phyloP scores from a whole-genome alignment of 2,329 filamentous ascomycete species.

The Ophiostoma ulmi region DNA sequence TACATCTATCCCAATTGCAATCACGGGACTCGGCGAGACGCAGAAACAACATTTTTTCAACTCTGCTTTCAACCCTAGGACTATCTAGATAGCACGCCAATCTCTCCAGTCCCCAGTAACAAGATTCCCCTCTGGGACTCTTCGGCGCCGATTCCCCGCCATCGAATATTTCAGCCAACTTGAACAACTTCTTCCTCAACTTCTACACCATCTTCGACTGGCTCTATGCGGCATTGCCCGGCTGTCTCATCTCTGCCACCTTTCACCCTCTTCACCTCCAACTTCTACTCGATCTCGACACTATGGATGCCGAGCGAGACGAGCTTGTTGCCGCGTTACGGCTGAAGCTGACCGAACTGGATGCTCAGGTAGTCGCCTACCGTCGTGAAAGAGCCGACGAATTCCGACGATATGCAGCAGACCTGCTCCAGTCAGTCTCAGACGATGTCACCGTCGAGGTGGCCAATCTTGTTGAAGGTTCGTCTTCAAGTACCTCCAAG shows the following conservation, averaged over 20 bases:
- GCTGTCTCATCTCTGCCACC: not conserved
- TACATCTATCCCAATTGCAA: not conserved
- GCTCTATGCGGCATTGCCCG: conserved; percentile 6
- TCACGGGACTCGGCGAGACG: not conserved
- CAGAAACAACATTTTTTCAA: not conserved
- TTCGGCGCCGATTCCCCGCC: not conserved
- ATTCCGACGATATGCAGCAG: conserved; percentile 51
- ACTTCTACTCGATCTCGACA: not conserved
- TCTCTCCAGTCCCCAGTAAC: not conserved
- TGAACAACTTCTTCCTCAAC: not conserved
- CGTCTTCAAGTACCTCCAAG: conserved; percentile 37
- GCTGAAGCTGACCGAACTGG: conserved; percentile 51
- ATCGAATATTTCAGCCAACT: not conserved
- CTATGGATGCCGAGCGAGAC: conserved; percentile 38
- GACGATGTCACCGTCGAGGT: conserved; percentile 45
- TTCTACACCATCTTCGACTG: not conserved
- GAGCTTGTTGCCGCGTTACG: conserved; percentile 48
- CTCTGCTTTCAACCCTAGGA: not conserved
- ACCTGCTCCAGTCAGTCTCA: conserved; percentile 46
- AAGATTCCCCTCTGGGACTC: not conserved
- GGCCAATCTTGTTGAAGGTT: conserved; percentile 41
- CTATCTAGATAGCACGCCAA: not conserved
- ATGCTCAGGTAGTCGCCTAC: conserved; percentile 53
- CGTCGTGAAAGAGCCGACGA: conserved; percentile 53
- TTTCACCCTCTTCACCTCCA: not conserved